Conservation (phyloP, 2,329 filamentous ascomycete genomes). For the Capronia coronata region DNA sequence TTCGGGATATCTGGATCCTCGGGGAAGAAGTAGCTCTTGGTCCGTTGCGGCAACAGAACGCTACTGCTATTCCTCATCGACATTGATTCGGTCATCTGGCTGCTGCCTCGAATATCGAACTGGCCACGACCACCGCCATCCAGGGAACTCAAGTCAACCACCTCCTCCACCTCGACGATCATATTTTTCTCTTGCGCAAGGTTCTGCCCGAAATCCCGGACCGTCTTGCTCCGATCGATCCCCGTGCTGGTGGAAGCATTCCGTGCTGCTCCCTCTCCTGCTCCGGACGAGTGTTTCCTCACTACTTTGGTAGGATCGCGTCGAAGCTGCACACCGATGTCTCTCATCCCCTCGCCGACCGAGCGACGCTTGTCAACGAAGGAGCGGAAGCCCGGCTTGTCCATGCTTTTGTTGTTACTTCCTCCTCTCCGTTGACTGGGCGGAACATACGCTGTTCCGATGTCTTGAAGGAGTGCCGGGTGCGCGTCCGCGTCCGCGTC, state of each 20-base stretch:
- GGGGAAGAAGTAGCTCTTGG: conserved; percentile 33
- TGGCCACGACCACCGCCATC: conserved; percentile 32
- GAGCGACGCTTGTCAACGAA: conserved; percentile 23
- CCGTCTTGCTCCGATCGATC: conserved; percentile 25
- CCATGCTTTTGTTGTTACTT: background rate
- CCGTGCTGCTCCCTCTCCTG: background rate
- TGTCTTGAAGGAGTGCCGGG: conserved; percentile 4
- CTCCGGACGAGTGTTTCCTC: too few relatives aligned
- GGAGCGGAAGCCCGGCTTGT: conserved; percentile 21
- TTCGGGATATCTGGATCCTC: conserved; percentile 33
- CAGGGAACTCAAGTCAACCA: conserved; percentile 41
- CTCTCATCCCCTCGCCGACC: conserved; percentile 27
- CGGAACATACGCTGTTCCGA: conserved; percentile 20
- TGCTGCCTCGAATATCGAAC: conserved; percentile 12
- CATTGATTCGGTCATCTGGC: conserved; percentile 12
- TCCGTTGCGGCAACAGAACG: conserved; percentile 28
- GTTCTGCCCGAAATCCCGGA: conserved; percentile 36
- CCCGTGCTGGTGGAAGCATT: conserved; percentile 9
- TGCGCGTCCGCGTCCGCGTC: too few relatives aligned
- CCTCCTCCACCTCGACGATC: conserved; percentile 40
- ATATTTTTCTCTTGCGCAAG: conserved; percentile 40
- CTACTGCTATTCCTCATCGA: conserved; percentile 10
- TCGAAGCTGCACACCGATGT: conserved; percentile 25
- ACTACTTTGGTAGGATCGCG: conserved; percentile 21
- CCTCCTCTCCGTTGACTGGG: background rate